Percentiles rank a stretch among this genome's conserved stretches.
Evolutionary conservation across 163 green algal species (phyloP).

Genomic region (Chlamydomonas reinhardtii): DNA sequence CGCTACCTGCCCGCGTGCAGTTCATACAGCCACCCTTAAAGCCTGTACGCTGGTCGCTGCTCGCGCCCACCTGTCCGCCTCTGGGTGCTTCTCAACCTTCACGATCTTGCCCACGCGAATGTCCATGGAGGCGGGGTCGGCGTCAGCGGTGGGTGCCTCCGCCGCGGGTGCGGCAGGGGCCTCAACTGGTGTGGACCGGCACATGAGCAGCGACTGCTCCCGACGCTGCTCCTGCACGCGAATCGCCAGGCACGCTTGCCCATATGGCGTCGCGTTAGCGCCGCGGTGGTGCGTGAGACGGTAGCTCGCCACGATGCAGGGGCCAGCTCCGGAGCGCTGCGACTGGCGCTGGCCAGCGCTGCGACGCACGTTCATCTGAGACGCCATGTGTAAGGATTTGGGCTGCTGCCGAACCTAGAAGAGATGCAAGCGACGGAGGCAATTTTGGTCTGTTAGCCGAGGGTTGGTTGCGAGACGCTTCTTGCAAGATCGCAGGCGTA

Average conservation of each 20-base stretch:
- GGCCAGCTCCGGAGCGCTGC: background rate
- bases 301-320: background rate
- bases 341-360: constrained; percentile 21
- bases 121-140: constrained; percentile 74
- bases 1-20: too few relatives aligned
- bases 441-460: too few relatives aligned
- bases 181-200: background rate
- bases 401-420: background rate
- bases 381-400: background rate
- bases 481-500: too few relatives aligned
- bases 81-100: constrained; percentile 80
- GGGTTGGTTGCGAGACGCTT: too few relatives aligned
- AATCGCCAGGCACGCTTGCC: background rate
- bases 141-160: constrained; percentile 22
- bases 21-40: too few relatives aligned
- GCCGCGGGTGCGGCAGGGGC: background rate
- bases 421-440: too few relatives aligned
- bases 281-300: background rate
- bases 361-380: background rate
- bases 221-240: constrained; percentile 10
- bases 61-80: constrained; percentile 72
- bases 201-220: background rate
- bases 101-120: constrained; percentile 88
- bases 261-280: background rate
- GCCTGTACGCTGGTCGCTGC: too few relatives aligned